A percentile compares a stretch with the other conserved stretches of the same genome.
These are phyloP conservation scores for Erythrobasidium yunnanense DNA, from an alignment of 768 basidiomycete species.

Conservation along the genomic window DNA sequence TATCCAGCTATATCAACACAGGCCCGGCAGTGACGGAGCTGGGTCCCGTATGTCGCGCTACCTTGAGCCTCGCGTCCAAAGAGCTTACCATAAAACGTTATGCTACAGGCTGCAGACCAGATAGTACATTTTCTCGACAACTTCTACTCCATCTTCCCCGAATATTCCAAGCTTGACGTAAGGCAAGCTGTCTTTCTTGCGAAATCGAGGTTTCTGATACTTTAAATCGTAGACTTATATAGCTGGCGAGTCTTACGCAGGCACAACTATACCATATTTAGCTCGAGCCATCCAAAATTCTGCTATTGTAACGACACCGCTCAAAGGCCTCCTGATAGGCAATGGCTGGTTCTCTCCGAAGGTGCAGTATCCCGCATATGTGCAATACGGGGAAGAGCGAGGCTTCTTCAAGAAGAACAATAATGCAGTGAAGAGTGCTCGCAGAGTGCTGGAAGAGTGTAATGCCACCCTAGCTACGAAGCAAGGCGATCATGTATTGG, in stretches of 20 bases:
- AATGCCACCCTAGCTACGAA: slow-evolving; percentile 44
- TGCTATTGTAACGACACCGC: slow-evolving; percentile 21
- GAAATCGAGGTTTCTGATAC: background rate
- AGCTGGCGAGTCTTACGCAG: slow-evolving; percentile 91
- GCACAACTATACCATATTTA: slow-evolving; percentile 95
- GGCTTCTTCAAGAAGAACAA: slow-evolving; percentile 64
- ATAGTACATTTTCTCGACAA: slow-evolving; percentile 72
- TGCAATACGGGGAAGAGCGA: slow-evolving; percentile 71
- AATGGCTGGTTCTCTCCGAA: slow-evolving; percentile 95
- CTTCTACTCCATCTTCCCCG: slow-evolving; percentile 84
- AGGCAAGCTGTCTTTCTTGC: slow-evolving; percentile 41
- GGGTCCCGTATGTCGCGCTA: slow-evolving; percentile 1
- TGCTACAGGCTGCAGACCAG: slow-evolving; percentile 60
- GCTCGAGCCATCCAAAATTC: slow-evolving; percentile 46
- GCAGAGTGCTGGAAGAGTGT: slow-evolving; percentile 54
- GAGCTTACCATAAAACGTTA: background rate
- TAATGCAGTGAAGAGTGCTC: slow-evolving; percentile 55
- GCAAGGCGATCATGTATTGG: slow-evolving; percentile 43
- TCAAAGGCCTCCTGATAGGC: slow-evolving; percentile 72
- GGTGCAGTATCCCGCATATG: slow-evolving; percentile 67
- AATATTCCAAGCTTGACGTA: slow-evolving; percentile 70
- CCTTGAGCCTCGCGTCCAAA: background rate
- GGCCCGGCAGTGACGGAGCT: slow-evolving; percentile 25
- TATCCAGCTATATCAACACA: slow-evolving; percentile 20
- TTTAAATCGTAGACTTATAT: slow-evolving; percentile 63